Conservation (phyloP, 2,329 filamentous ascomycete species). For the Xylariaceae sp. region DNA sequence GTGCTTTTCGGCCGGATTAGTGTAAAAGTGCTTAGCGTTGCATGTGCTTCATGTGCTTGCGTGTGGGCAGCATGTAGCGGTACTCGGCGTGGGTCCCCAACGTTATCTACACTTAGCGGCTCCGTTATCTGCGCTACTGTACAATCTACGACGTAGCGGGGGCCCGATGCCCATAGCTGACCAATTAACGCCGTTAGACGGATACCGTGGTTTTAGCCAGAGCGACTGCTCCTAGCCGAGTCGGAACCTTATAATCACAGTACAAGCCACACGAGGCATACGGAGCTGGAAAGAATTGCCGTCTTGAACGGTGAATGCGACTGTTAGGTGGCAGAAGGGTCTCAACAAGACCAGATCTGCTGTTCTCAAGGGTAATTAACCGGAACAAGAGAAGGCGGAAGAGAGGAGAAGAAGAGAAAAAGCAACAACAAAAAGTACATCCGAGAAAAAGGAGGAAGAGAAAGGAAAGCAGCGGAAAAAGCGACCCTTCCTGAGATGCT, state of each 20-base stretch:
- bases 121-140: background rate
- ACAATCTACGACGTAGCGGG: background rate
- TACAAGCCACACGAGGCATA: background rate
- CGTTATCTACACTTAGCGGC: background rate
- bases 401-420: background rate
- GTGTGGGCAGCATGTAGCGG: background rate
- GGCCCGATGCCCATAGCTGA: background rate
- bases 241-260: background rate
- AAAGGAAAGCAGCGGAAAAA: background rate
- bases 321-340: slow-evolving; percentile 22
- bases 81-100: background rate
- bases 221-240: background rate
- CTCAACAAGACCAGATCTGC: slow-evolving; percentile 6
- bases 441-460: background rate
- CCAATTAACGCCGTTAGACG: background rate
- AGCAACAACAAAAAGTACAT: background rate
- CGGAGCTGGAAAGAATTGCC: background rate
- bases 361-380: slow-evolving; percentile 3
- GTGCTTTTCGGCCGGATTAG: too few relatives aligned
- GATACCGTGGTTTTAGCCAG: background rate
- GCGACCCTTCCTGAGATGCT: slow-evolving; percentile 8
- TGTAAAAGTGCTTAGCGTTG: background rate
- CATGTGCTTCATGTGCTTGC: background rate
- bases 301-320: background rate
- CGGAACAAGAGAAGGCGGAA: background rate